These are phyloP conservation scores for Cytospora chrysosperma DNA, from an alignment of 2,329 filamentous ascomycete species.

Conservation along the genomic window DNA sequence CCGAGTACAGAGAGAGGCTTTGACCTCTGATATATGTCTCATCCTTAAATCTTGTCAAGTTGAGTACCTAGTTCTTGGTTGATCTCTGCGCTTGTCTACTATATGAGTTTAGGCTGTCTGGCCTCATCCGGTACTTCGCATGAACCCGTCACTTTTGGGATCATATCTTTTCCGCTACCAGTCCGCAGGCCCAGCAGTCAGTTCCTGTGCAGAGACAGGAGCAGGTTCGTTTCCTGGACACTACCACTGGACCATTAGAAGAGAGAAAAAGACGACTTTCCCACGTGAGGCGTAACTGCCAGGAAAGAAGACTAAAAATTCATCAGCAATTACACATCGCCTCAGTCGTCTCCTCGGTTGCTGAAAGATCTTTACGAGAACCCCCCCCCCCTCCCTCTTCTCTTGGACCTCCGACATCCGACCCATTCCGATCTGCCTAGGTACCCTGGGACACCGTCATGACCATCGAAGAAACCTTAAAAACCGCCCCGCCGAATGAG, in stretches of 20 bases:
- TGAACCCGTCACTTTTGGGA: constrained; percentile 7
- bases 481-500: constrained; percentile 37
- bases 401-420: neutral
- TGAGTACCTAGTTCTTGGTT: neutral
- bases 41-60: neutral
- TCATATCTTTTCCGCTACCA: constrained; percentile 24
- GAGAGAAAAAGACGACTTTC: neutral
- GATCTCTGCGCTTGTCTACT: neutral
- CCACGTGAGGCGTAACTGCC: neutral
- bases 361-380: neutral
- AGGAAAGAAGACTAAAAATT: neutral
- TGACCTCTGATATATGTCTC: neutral
- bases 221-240: neutral
- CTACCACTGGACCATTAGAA: too few species aligned
- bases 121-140: neutral
- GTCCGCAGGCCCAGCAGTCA: neutral
- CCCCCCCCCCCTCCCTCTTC: too few species aligned
- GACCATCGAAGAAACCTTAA: constrained; percentile 24
- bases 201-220: neutral
- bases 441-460: constrained; percentile 30
- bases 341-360: neutral
- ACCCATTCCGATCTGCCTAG: neutral
- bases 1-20: neutral
- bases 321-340: neutral
- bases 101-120: neutral